These are phyloP conservation scores for Rhinocladiella mackenziei DNA, from an alignment of 2,329 filamentous ascomycete species.

Conservation along the genomic window DNA sequence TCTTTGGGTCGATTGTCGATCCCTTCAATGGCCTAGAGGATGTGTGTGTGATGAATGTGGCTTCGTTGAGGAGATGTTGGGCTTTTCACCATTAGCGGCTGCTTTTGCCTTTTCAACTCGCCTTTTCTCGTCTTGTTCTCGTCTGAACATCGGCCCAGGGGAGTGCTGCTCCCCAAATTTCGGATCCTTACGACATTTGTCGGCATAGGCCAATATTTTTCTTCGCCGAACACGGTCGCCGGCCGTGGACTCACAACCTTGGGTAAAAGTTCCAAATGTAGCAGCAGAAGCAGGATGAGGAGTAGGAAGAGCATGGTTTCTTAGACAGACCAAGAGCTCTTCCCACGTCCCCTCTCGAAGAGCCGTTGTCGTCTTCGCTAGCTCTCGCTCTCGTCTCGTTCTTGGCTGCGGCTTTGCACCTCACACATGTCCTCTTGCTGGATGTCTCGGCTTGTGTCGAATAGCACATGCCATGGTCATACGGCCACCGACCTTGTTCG, in stretches of 20 bases:
- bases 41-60: no score
- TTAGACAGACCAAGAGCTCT: constrained; percentile 16
- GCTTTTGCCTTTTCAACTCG: no score
- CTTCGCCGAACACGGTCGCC: no score
- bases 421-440: constrained; percentile 8
- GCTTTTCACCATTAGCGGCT: no score
- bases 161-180: no score
- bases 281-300: neutral
- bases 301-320: constrained; percentile 2
- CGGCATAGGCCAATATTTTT: no score
- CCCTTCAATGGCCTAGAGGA: no score
- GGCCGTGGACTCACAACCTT: neutral
- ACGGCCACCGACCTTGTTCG: constrained; percentile 15
- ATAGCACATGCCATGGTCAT: constrained; percentile 20
- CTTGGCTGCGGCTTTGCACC: constrained; percentile 2
- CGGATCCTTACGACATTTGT: no score
- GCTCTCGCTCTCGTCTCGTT: constrained; percentile 2
- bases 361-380: constrained; percentile 7
- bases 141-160: no score
- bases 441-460: constrained; percentile 4
- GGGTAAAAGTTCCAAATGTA: neutral
- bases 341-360: constrained; percentile 17
- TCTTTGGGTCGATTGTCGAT: no score
- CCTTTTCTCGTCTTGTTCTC: no score
- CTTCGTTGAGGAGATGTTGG: no score